These are phyloP conservation scores for Colletotrichum sp. DNA, from an alignment of 2,329 filamentous ascomycete species.

Conservation along the genomic window DNA sequence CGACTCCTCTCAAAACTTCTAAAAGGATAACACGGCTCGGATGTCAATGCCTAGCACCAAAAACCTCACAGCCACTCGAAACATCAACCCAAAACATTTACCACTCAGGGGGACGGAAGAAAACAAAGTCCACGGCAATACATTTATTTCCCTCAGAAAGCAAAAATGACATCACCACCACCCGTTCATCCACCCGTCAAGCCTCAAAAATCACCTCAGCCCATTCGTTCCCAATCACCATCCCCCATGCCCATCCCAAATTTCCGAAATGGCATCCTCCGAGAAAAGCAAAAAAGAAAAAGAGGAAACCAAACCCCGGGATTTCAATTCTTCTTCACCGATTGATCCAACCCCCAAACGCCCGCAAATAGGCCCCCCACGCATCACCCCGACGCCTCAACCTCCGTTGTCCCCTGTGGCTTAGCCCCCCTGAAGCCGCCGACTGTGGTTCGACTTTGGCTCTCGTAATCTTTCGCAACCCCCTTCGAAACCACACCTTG, in stretches of 20 bases:
- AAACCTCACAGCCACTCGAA: neutral
- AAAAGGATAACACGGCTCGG: conserved; percentile 3
- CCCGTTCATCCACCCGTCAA: neutral
- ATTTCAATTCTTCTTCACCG: neutral
- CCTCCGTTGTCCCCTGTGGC: neutral
- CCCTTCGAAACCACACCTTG: neutral
- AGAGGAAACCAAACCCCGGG: neutral
- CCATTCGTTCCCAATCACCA: neutral
- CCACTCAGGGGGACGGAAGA: neutral
- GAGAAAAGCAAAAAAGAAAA: neutral
- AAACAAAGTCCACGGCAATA: neutral
- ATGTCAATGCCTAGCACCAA: neutral
- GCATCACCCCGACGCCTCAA: neutral
- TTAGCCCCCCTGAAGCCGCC: neutral
- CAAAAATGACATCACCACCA: conserved; percentile 11
- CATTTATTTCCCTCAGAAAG: neutral
- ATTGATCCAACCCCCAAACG: neutral
- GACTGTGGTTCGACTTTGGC: conserved; percentile 14
- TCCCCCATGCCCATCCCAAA: neutral
- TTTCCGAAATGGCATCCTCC: conserved; percentile 1
- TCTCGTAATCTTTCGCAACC: neutral
- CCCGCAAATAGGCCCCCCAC: neutral
- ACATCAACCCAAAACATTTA: neutral
- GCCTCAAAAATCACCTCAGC: neutral
- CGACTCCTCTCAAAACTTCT: neutral